Base-by-base conservation (phyloP, 495 filamentous ascomycete species). In the Xylaria bambusicola region DNA sequence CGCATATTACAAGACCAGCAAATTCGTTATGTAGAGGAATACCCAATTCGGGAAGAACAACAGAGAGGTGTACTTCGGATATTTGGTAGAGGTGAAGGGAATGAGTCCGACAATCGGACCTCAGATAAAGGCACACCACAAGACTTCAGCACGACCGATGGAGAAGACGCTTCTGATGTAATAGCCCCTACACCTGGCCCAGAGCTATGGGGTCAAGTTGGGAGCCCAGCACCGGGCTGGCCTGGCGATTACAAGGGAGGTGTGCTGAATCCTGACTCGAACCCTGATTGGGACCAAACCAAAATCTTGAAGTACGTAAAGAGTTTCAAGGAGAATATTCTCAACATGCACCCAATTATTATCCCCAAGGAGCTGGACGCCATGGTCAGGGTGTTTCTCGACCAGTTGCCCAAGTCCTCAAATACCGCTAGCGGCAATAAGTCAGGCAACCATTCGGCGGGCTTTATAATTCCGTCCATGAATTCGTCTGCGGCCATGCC, bases 311-410 rank as follows among this genome's bases (percentile, higher is more conserved):
- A 75, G 40, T 87, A 92, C 40, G 81, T 88, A 36, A 64, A 82
- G 15, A 89, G 86, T 70, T 98, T 91, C 69, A 74, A 92, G 66
- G 71, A 86, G 4, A 82, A 95, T 67, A 88, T 98, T 38, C 88
- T 96, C 64, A 89, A 85, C 53, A 84, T 98, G 69, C 94, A 98
- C 70, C 94, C 94, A 12, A 92, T 98, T 66, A 80, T 98, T 36
- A 69, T 76, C 5, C 77, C 77, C 15, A 66, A 64, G 20, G 72
- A 77, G 61, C 73, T 86, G 4, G 64, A 82, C 33, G 76, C 74
- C 1, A 77, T 82, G 69, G 76, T 82, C 0, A 75, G 73, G 31
- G 53, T 72, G 31, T 83, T 84, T 47, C 58, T 84, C 45, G 76
- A 77, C 47, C 67, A 67, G 6, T 49, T 78, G 24, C 75, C 75